Evolutionary conservation across 1,284 basidiomycete genomes (phyloP), one percentile per base, ranked within the genome.

Genomic region (Austroboletus olivaceoglutinosus): DNA sequence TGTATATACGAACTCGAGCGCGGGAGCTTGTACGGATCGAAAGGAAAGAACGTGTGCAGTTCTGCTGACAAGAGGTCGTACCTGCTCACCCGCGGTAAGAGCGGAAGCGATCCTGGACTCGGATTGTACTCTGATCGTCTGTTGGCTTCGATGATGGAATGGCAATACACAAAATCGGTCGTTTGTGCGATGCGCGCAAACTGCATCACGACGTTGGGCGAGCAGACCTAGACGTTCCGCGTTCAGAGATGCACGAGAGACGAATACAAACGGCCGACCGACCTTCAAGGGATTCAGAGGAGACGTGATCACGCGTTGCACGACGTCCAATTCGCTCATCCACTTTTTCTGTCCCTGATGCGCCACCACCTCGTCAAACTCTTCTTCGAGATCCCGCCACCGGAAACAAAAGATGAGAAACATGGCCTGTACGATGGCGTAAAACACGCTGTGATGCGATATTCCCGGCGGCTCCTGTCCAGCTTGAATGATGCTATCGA

Each of bases 341-440:
- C 96, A 99, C 62, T 86, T 86, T 55, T 78, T 80, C 47, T 69
- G 59, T 56, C 45, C 58, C 53, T 44, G 61, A 59, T 56, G 74
- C 38, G 77, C 80, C 27, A 76, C 78, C 29, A 75, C 78, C 8
- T 76, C 78, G 1, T 76, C 77, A 13, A 76, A 76, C 22, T 78
- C 80, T 48, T 85, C 82, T 50, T 89, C 71, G 33, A 98, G 73
- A 60, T 95, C 93, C 54, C 92, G 76, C 96, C 95, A 99, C 18
- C 96, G 78, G 75, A 99, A 99, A 70, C 97, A 99, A 70, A 99
- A 99, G 56, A 99, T 93, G 62, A 99, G 81, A 69, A 99, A 97
- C 7, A 94, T 82, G 0, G 95, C 91, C 67, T 99, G 97, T 1
- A 86, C 76, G 29, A 98, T 89, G 6, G 96, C 93, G 68, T 98